Evolutionary conservation across 1,139 yeast species (phyloP).

Genomic region (Yamadazyma trypodendri): DNA sequence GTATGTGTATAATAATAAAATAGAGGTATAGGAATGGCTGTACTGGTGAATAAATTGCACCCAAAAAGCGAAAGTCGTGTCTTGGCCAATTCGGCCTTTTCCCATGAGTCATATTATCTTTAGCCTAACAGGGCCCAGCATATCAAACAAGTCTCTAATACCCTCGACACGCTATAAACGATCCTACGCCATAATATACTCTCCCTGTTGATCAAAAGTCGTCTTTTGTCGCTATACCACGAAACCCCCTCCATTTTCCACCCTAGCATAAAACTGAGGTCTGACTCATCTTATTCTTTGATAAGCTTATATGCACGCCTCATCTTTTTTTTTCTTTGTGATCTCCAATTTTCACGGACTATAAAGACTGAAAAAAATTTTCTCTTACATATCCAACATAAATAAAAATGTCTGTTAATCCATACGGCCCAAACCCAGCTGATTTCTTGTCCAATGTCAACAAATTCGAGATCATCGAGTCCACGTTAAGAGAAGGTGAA

Average conservation of each 20-base stretch:
- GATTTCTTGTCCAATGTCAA: slow-evolving; percentile 55
- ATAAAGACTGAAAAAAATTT: slow-evolving; percentile 1
- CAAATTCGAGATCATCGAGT: slow-evolving; percentile 52
- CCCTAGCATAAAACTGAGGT: neutral
- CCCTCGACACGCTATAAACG: too few species aligned
- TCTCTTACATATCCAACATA: neutral
- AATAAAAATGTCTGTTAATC: slow-evolving; percentile 28
- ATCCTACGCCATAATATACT: too few species aligned
- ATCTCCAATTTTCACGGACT: slow-evolving; percentile 1
- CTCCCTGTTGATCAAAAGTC: neutral
- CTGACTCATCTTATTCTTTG: slow-evolving; percentile 1
- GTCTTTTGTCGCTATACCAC: neutral
- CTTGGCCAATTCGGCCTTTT: neutral
- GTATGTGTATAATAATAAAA: slow-evolving; percentile 1
- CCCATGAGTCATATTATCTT: neutral
- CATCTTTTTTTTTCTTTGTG: neutral
- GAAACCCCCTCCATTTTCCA: neutral
- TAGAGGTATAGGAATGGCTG: too few species aligned
- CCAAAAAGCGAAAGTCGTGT: neutral
- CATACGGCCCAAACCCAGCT: slow-evolving; percentile 61
- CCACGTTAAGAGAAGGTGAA: slow-evolving; percentile 60
- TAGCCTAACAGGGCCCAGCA: too few species aligned
- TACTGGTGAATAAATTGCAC: neutral
- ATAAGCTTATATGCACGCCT: slow-evolving; percentile 1
- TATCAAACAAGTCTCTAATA: too few species aligned